Conservation (phyloP, 2,329 filamentous ascomycete species). For the Diaporthe vaccinii region DNA sequence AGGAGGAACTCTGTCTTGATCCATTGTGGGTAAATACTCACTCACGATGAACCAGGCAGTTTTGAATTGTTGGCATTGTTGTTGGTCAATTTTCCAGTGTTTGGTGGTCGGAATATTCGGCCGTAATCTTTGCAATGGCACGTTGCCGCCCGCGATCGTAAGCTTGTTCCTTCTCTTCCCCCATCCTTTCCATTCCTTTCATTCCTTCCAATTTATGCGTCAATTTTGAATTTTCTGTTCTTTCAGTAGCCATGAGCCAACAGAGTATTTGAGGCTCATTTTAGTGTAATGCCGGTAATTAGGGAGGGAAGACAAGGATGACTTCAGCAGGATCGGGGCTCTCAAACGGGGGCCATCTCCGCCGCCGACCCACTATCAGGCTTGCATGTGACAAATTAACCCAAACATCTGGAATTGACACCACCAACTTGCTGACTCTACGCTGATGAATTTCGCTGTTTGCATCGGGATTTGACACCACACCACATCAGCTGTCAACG, state of each 20-base stretch:
- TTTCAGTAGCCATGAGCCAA: not conserved
- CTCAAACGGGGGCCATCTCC: not conserved
- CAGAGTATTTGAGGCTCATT: not conserved
- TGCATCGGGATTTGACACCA: slow-evolving; percentile 3
- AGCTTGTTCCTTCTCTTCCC: not conserved
- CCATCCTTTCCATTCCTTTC: slow-evolving; percentile 7
- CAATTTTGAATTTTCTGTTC: not conserved
- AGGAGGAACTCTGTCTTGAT: not conserved
- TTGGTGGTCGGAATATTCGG: not conserved
- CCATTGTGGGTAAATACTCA: not conserved
- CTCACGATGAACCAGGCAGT: not conserved
- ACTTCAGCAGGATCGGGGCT: not conserved
- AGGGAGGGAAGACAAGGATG: not conserved
- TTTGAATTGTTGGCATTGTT: not conserved
- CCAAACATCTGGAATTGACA: not conserved
- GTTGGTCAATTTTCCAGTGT: not conserved
- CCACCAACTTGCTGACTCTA: not conserved
- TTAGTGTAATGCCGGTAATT: not conserved
- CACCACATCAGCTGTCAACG: not conserved
- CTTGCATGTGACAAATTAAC: slow-evolving; percentile 14
- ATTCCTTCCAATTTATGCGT: not conserved
- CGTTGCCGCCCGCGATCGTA: not conserved
- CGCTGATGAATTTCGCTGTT: slow-evolving; percentile 1
- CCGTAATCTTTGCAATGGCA: not conserved
- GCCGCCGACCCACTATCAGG: not conserved